These are phyloP conservation scores for Tolypocladium album DNA, from an alignment of 2,329 filamentous ascomycete species.

Conservation along the genomic window DNA sequence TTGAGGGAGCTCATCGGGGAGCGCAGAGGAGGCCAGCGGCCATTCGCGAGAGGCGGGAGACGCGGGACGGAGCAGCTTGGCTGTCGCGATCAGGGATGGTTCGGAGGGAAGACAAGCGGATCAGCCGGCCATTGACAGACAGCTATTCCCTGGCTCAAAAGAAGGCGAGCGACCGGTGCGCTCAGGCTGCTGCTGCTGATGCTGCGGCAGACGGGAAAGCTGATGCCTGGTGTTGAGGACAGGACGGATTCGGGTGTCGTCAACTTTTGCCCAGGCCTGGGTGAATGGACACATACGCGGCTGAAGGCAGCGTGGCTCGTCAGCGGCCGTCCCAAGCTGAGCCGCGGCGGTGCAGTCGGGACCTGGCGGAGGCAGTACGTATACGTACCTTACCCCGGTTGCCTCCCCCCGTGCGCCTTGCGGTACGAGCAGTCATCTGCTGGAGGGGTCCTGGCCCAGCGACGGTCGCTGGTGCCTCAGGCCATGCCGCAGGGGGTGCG, in stretches of 20 bases:
- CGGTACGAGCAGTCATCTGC: too few species aligned
- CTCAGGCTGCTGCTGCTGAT: background rate
- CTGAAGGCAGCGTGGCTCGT: background rate
- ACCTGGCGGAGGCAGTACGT: background rate
- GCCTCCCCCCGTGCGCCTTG: too few species aligned
- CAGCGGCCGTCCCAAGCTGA: background rate
- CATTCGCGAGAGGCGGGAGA: constrained; percentile 27
- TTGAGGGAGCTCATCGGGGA: constrained; percentile 84
- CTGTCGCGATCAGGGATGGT: background rate
- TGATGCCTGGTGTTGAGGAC: background rate
- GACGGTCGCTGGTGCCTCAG: background rate
- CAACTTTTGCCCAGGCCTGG: background rate
- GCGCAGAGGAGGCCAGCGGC: constrained; percentile 26
- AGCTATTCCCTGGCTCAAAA: background rate
- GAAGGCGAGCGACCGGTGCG: background rate
- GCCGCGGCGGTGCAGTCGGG: background rate
- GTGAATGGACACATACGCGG: background rate
- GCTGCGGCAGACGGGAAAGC: background rate
- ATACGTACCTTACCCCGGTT: background rate
- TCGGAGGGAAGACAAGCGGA: background rate
- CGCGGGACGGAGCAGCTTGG: background rate
- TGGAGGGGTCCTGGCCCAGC: background rate
- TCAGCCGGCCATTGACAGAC: background rate
- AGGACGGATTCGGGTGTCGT: background rate
- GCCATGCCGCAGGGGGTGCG: background rate